phyloP scores from a whole-genome alignment of 768 basidiomycete species.

The Clathrus columnatus region DNA sequence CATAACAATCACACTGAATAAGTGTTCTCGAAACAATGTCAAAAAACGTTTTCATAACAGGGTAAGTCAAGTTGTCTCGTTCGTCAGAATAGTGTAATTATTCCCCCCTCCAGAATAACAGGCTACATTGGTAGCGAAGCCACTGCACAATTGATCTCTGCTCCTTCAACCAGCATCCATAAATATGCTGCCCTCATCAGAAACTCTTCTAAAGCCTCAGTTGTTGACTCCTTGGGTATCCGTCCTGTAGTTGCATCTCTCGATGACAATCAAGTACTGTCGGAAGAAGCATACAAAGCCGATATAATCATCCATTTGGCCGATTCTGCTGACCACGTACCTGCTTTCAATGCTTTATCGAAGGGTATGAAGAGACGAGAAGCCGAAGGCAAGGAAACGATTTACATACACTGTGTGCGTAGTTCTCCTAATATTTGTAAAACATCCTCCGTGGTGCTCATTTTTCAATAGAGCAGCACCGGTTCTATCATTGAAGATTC shows the following conservation, averaged over 20 bases:
- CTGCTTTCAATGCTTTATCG: not conserved
- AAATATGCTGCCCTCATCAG: slow-evolving; percentile 39
- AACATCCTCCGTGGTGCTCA: not conserved
- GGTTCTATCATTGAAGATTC: not conserved
- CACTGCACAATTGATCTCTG: slow-evolving; percentile 35
- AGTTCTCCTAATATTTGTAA: not conserved
- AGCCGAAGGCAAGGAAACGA: not conserved
- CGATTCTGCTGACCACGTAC: slow-evolving; percentile 1
- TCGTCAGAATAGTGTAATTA: not conserved
- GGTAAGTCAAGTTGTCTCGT: not conserved
- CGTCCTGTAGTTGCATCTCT: slow-evolving; percentile 33
- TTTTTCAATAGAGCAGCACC: not conserved
- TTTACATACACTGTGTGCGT: slow-evolving; percentile 4
- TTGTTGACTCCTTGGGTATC: slow-evolving; percentile 23
- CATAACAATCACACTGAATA: too few species aligned
- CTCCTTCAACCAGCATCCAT: slow-evolving; percentile 33
- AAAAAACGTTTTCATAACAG: slow-evolving; percentile 5
- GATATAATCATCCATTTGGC: slow-evolving; percentile 29
- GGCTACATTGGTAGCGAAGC: slow-evolving; percentile 54
- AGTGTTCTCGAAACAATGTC: not conserved
- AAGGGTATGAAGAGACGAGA: not conserved
- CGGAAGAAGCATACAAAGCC: slow-evolving; percentile 31
- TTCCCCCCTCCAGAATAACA: slow-evolving; percentile 14
- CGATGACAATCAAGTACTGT: slow-evolving; percentile 31
- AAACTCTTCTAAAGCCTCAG: slow-evolving; percentile 28